These are phyloP conservation scores for Fraxinus cuspidata DNA, from an alignment of 257 asterid genomes.

Conservation along the genomic window DNA sequence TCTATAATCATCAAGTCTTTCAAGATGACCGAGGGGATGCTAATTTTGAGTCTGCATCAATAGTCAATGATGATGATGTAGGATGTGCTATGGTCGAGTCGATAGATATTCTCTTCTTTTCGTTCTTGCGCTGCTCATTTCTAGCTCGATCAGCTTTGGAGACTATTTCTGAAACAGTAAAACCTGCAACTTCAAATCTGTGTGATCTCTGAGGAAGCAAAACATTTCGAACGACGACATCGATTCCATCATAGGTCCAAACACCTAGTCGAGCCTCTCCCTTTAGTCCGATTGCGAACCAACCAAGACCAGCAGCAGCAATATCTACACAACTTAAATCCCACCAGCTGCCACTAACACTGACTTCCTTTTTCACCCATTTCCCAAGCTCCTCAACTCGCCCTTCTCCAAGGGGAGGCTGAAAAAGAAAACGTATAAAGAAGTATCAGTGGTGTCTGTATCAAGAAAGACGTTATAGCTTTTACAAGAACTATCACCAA, in stretches of 20 bases:
- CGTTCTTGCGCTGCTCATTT: conserved; percentile 37
- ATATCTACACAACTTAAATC: conserved; percentile 72
- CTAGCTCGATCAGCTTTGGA: conserved; percentile 66
- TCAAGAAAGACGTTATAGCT: not conserved
- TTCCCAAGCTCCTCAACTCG: conserved; percentile 67
- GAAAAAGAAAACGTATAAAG: conserved; percentile 21
- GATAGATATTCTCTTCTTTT: conserved; percentile 41
- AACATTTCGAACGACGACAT: conserved; percentile 53
- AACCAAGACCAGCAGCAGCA: conserved; percentile 84
- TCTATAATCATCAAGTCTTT: no score
- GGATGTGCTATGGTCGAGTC: conserved; percentile 14
- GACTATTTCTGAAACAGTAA: conserved; percentile 74
- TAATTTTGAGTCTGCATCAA: conserved; percentile 12
- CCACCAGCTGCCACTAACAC: conserved; percentile 60
- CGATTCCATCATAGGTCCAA: conserved; percentile 87
- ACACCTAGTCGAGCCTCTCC: conserved; percentile 68
- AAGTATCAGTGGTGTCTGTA: not conserved
- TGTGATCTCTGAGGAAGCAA: conserved; percentile 72
- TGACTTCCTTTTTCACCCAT: conserved; percentile 73
- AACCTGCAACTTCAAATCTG: conserved; percentile 74
- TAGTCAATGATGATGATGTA: conserved; percentile 14
- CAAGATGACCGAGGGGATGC: not conserved
- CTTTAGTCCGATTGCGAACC: conserved; percentile 83
- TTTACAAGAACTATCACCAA: not conserved
- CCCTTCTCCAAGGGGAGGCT: conserved; percentile 87